phyloP scores from a whole-genome alignment of 2,329 filamentous ascomycete genomes.

The Diaporthe longicolla region DNA sequence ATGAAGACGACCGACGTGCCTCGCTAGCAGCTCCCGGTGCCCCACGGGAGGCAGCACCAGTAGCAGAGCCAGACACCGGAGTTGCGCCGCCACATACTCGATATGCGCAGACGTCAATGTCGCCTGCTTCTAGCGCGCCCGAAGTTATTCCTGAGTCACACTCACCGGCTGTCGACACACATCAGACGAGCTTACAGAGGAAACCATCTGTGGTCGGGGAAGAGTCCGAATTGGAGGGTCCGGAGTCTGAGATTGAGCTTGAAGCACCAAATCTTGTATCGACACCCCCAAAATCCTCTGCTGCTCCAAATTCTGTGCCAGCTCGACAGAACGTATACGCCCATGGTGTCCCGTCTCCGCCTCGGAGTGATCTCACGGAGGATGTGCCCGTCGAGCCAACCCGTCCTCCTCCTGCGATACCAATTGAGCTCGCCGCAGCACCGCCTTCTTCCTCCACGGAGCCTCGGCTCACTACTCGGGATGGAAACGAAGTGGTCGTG shows the following conservation, averaged over 20 bases:
- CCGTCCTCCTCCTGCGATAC: conserved; percentile 21
- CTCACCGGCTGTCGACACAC: conserved; percentile 1
- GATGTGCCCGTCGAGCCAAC: conserved; percentile 14
- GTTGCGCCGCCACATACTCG: not conserved
- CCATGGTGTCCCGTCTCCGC: conserved; percentile 40
- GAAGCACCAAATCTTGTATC: conserved; percentile 37
- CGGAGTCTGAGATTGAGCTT: conserved; percentile 47
- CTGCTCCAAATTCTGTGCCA: conserved; percentile 54
- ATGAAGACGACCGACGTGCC: conserved; percentile 37
- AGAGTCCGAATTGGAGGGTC: conserved; percentile 47
- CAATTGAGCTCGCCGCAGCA: conserved; percentile 39
- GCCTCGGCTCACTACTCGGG: conserved; percentile 17
- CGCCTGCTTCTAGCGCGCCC: conserved; percentile 40
- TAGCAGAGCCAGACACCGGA: not conserved
- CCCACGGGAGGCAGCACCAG: not conserved
- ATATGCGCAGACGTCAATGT: conserved; percentile 5
- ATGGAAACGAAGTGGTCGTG: conserved; percentile 34
- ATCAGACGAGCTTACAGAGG: conserved; percentile 46
- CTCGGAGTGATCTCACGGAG: conserved; percentile 39
- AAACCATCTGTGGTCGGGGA: conserved; percentile 63
- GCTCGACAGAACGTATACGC: conserved; percentile 50
- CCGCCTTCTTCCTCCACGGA: conserved; percentile 37
- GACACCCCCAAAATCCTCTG: conserved; percentile 46
- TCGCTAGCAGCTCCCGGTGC: conserved; percentile 3
- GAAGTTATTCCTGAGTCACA: conserved; percentile 24